Percentiles rank a stretch among this genome's conserved stretches.
Conservation (phyloP, 2,329 filamentous ascomycete genomes). For the Aureobasidium sp. region DNA sequence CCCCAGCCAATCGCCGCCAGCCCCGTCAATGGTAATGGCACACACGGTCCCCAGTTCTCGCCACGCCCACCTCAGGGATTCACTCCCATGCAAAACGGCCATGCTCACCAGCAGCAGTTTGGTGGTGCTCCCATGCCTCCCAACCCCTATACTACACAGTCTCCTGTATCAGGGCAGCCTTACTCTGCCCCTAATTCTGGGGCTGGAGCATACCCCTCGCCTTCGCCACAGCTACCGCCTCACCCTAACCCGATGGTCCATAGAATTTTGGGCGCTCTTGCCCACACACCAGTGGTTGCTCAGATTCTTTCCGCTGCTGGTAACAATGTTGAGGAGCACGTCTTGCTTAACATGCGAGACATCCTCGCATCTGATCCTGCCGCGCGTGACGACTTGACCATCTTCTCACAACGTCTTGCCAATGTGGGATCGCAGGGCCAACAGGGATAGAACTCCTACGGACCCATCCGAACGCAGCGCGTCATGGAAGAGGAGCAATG, state of each 20-base stretch:
- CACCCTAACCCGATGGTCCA: constrained; percentile 32
- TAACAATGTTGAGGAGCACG: constrained; percentile 37
- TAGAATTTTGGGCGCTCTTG: constrained; percentile 36
- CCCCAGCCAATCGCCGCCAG: constrained; percentile 14
- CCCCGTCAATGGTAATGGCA: constrained; percentile 25
- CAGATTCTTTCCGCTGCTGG: constrained; percentile 31
- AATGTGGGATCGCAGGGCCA: not conserved
- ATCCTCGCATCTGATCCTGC: constrained; percentile 61
- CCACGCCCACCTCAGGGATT: constrained; percentile 27
- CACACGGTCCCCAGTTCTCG: constrained; percentile 34
- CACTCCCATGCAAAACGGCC: constrained; percentile 18
- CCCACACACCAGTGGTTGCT: constrained; percentile 35
- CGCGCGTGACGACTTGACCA: constrained; percentile 42
- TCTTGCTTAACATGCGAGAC: constrained; percentile 65
- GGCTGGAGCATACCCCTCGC: constrained; percentile 17
- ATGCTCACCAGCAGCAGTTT: constrained; percentile 15
- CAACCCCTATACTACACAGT: constrained; percentile 34
- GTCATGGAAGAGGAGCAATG: not conserved
- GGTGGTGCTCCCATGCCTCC: constrained; percentile 28
- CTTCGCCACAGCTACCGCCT: constrained; percentile 14
- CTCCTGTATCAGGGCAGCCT: constrained; percentile 23
- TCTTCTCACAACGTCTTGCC: constrained; percentile 3
- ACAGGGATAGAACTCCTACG: constrained; percentile 3
- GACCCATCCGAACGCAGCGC: not conserved
- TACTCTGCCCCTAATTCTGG: constrained; percentile 28